Conservation (phyloP, 2,329 filamentous ascomycete species). For the Aspergillus sp. region DNA sequence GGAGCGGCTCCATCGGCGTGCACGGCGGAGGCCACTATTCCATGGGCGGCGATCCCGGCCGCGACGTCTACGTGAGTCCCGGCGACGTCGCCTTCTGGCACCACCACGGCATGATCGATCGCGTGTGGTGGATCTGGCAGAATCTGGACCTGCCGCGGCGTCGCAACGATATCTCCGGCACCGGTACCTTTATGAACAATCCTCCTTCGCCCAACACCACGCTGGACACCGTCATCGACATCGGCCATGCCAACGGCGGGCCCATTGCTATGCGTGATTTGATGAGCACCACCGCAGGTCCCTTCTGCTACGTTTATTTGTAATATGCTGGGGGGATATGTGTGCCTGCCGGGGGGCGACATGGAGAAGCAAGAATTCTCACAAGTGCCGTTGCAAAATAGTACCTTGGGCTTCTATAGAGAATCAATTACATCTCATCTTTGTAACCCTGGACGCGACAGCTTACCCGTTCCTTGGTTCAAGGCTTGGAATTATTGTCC, state of each 20-base stretch:
- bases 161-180: conserved; percentile 41
- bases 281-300: conserved; percentile 46
- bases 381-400: too few relatives aligned
- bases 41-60: conserved; percentile 47
- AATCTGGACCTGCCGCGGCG: conserved; percentile 42
- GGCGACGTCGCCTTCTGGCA: conserved; percentile 50
- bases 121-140: conserved; percentile 54
- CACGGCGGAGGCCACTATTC: conserved; percentile 51
- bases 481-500: too few relatives aligned
- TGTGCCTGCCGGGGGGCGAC: too few relatives aligned
- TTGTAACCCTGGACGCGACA: too few relatives aligned
- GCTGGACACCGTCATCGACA: conserved; percentile 43
- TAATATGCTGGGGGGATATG: conserved; percentile 9
- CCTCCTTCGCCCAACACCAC: conserved; percentile 47
- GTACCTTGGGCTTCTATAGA: too few relatives aligned
- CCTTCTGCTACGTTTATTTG: conserved; percentile 49
- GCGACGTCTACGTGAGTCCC: conserved; percentile 48
- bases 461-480: too few relatives aligned
- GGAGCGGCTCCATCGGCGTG: conserved; percentile 37
- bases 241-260: conserved; percentile 38
- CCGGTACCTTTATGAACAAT: conserved; percentile 45
- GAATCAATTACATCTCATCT: too few relatives aligned
- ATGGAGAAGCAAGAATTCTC: too few relatives aligned
- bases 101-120: conserved; percentile 51
- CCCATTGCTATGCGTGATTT: conserved; percentile 37